phyloP scores from a whole-genome alignment of 2,329 filamentous ascomycete genomes.

The Botryotinia globosa region DNA sequence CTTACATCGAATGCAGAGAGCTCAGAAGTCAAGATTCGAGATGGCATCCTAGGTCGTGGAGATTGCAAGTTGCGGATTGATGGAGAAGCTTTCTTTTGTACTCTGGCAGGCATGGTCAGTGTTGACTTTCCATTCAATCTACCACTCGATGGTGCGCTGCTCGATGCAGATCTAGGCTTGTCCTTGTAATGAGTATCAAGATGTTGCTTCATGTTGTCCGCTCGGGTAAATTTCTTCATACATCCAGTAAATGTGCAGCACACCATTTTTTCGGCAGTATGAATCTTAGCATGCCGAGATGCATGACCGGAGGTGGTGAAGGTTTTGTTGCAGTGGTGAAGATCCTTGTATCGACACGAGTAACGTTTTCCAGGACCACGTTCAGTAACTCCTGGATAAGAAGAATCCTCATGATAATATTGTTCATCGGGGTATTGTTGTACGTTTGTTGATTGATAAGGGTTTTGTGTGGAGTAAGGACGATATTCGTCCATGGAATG shows the following conservation, averaged over 20 bases:
- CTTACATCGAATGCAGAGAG: slow-evolving; percentile 2
- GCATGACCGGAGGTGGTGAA: slow-evolving; percentile 84
- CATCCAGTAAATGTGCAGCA: slow-evolving; percentile 66
- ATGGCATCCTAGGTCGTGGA: not conserved
- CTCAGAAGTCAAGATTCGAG: not conserved
- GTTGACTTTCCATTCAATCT: slow-evolving; percentile 7
- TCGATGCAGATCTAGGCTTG: slow-evolving; percentile 15
- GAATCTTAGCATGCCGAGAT: slow-evolving; percentile 81
- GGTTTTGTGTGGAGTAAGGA: not conserved
- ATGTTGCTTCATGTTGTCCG: slow-evolving; percentile 87
- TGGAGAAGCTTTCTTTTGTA: slow-evolving; percentile 11
- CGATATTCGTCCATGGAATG: not conserved
- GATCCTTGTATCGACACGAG: slow-evolving; percentile 70
- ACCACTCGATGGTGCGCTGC: not conserved
- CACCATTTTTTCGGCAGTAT: slow-evolving; percentile 77
- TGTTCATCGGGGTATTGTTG: slow-evolving; percentile 26
- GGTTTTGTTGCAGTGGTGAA: slow-evolving; percentile 70
- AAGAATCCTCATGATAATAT: slow-evolving; percentile 23
- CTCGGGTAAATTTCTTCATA: slow-evolving; percentile 76
- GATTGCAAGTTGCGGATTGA: slow-evolving; percentile 3
- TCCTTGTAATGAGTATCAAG: slow-evolving; percentile 72
- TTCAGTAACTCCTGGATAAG: slow-evolving; percentile 22
- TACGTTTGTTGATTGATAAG: not conserved
- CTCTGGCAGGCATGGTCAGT: slow-evolving; percentile 5
- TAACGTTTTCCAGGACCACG: slow-evolving; percentile 55